Evolutionary conservation across 225 moss, liverwort and hornwort genomes (phyloP), one percentile per base, ranked within the genome.

Genomic region (Polytrichum formosum): DNA sequence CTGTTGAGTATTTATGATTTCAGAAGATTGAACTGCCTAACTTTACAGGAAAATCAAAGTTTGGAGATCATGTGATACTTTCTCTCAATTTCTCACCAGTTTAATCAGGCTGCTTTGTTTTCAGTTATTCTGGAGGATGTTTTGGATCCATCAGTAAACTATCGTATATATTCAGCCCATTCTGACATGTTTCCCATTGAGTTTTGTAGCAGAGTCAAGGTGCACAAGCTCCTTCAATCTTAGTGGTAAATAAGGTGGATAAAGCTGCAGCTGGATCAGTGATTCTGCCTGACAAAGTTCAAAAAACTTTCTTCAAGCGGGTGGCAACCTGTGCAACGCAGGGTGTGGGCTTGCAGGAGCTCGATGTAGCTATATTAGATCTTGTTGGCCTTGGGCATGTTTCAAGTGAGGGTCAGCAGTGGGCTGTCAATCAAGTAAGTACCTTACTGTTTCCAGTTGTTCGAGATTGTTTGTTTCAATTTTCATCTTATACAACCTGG

Each of bases 381-480:
- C 82, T 97, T 21, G 88, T 97, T 70, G 94, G 92, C 22, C 67
- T 90, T 7, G 92, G 92, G n/a, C 84, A 90, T 53, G 81, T 97
- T 70, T 81, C 71, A 8, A 74, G 88, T 56, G 90, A 85, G 61
- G 94, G 92, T 9, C 90, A 84, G 61, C 90, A 92, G 59, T 97
- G 94, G 97, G 92, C 94, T 80, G 94, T 92, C 70, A 97, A 97
- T 83, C 93, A 93, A 89, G 93, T 90, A 63, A 64, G 82, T 61
- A 55, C 61, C 2, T 46, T 16, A 37, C 37, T 10, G 2, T 13
- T 46, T 16, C 46, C 10, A 46, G 2, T 46, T 46, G 46, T 46
- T 46, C 4, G 3, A 46, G 46, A 46, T 13, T 13, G 46, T 46
- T 46, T 46, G 35, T 46, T 3, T 46, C 4, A 16, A 46, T 46